A percentile compares a stretch with the other conserved stretches of the same genome.
These are phyloP conservation scores for Quercus lobata DNA, from an alignment of 331 rosid species.

Conservation along the genomic window DNA sequence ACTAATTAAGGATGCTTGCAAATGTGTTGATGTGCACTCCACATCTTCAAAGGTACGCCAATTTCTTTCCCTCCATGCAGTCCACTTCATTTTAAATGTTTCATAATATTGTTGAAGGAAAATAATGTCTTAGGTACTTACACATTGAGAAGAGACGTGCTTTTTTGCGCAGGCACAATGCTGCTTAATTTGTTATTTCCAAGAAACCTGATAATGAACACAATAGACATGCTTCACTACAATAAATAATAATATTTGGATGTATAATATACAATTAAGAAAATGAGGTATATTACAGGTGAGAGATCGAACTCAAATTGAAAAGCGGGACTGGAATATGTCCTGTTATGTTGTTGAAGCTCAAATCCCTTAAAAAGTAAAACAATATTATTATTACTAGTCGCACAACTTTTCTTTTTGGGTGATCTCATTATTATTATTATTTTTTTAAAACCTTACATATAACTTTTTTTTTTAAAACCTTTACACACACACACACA, in stretches of 20 bases:
- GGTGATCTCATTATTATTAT: too few species aligned
- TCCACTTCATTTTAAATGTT: not conserved
- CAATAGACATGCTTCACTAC: conserved; percentile 13
- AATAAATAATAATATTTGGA: not conserved
- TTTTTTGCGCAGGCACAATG: conserved; percentile 43
- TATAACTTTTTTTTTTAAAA: too few species aligned
- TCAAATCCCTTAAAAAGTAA: conserved; percentile 58
- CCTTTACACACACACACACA: too few species aligned
- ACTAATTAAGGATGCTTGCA: too few species aligned
- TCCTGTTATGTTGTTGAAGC: conserved; percentile 72
- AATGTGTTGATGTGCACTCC: too few species aligned
- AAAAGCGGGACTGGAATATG: conserved; percentile 60
- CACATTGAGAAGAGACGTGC: conserved; percentile 46
- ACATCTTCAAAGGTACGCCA: too few species aligned
- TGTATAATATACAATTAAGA: not conserved
- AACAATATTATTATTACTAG: not conserved
- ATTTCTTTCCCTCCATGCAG: too few species aligned
- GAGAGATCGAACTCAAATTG: conserved; percentile 44
- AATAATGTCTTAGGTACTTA: conserved; percentile 35
- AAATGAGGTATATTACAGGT: conserved; percentile 46
- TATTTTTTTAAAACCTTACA: too few species aligned
- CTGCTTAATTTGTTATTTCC: conserved; percentile 71
- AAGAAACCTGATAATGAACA: conserved; percentile 48
- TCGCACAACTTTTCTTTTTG: too few species aligned
- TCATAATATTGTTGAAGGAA: not conserved